Evolutionary conservation across 306 rosid species (phyloP), one percentile per base, ranked within the genome.

Genomic region (Dicorynia guianensis): DNA sequence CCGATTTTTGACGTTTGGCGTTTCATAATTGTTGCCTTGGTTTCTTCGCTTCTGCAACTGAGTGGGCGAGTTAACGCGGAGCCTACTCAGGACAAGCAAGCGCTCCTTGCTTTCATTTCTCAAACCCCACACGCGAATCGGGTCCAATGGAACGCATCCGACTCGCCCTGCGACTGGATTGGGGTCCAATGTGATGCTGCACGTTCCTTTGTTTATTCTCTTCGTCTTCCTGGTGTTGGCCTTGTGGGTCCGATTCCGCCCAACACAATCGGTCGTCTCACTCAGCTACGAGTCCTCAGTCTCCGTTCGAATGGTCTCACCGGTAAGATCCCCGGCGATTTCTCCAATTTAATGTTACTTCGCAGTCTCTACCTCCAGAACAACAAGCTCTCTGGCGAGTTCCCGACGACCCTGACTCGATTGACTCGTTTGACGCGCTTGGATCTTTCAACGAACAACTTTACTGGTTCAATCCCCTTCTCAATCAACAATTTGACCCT

Each of bases 161-260:
- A 0, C 44, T 87, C 93, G 10, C 89, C 86, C 50, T 91, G 97
- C 89, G 30, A 72, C 43, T 91, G 93, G 94, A 67, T 91, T 39
- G 97, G 97, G 3, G 80, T 91, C 20, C 20, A 0, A 34, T 91
- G 97, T 52, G 89, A 86, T 65, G 40, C 30, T 0, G 57, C 71
- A 7, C 78, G 39, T 18, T 84, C 95, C 14, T 87, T 48, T 57
- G 89, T 91, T 1, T 58, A 33, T 11, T 11, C 77, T 0, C 89
- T 91, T 40, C 91, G 84, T 25, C 83, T 91, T 0, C 97, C 97
- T 1, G 97, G 88, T 0, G 97, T 40, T 1, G 97, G 89, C 5
- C 87, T 91, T 1, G 84, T 91, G 42, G 97, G 97, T 12, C 66
- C 80, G 55, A 83, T 89, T 74, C 93, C 91, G 5, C 63, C 86